Evolutionary conservation across 345 rosid species (phyloP).

Genomic region (Brassica carinata): DNA sequence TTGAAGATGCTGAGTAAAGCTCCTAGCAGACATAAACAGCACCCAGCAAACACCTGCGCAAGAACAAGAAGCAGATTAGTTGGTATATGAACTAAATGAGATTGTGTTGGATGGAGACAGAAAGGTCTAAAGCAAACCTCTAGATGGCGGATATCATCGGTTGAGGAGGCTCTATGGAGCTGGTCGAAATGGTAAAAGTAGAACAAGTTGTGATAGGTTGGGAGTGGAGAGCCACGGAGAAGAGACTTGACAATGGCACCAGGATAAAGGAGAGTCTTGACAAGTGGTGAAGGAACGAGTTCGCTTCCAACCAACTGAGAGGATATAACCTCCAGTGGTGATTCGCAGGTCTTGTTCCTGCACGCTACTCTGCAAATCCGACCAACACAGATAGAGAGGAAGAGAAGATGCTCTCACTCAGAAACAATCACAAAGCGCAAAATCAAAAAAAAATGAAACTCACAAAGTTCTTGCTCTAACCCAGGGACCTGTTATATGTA

Average conservation of each 20-base stretch:
- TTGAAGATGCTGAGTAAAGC: slow-evolving; percentile 54
- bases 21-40: slow-evolving; percentile 75
- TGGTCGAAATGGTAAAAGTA: slow-evolving; percentile 42
- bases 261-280: slow-evolving; percentile 73
- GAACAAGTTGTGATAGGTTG: slow-evolving; percentile 47
- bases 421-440: background rate
- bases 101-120: background rate
- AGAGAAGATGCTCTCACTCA: background rate
- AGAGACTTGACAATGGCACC: slow-evolving; percentile 62
- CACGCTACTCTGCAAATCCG: slow-evolving; percentile 61
- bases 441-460: background rate
- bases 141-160: slow-evolving; percentile 54
- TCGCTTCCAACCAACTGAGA: slow-evolving; percentile 60
- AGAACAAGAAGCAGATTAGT: background rate
- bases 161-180: slow-evolving; percentile 23
- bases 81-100: background rate
- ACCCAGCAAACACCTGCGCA: slow-evolving; percentile 70
- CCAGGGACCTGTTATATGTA: background rate
- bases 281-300: slow-evolving; percentile 49
- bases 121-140: slow-evolving; percentile 72
- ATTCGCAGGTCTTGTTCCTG: slow-evolving; percentile 59
- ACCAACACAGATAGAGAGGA: background rate
- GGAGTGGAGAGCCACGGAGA: slow-evolving; percentile 35
- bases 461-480: background rate
- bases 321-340: slow-evolving; percentile 71